Evolutionary conservation across 148 eudicot species (phyloP).

Genomic region (Camellia lanceoleosa): DNA sequence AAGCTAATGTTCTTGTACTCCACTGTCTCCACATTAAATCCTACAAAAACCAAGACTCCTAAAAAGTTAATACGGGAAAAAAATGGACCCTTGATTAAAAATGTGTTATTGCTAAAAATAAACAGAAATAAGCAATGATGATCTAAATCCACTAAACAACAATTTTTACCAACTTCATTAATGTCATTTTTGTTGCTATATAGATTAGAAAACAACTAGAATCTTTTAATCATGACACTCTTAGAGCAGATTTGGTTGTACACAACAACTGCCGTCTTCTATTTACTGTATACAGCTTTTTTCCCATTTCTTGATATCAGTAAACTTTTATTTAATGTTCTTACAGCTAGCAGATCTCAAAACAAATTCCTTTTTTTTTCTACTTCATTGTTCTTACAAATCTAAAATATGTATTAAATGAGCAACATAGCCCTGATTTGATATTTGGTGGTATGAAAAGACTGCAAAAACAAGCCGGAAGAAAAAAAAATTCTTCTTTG

Average conservation of each 20-base stretch:
- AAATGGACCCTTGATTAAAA: background rate
- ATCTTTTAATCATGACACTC: background rate
- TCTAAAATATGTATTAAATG: too few relatives aligned
- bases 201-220: background rate
- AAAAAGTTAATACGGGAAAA: background rate
- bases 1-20: conserved; percentile 34
- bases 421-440: too few relatives aligned
- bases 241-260: background rate
- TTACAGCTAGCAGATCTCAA: background rate
- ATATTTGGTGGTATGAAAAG: background rate
- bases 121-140: background rate
- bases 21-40: conserved; percentile 32
- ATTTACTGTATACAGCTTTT: background rate
- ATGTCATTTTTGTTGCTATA: background rate
- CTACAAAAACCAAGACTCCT: background rate
- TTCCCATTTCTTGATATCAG: background rate
- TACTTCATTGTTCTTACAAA: background rate
- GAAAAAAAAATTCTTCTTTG: background rate
- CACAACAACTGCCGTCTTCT: background rate
- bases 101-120: background rate
- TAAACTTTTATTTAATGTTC: background rate
- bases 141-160: background rate
- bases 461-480: background rate
- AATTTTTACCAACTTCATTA: background rate
- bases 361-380: background rate